Base-by-base conservation (phyloP, 179 eudicot species). In the Drosera spatulata region DNA sequence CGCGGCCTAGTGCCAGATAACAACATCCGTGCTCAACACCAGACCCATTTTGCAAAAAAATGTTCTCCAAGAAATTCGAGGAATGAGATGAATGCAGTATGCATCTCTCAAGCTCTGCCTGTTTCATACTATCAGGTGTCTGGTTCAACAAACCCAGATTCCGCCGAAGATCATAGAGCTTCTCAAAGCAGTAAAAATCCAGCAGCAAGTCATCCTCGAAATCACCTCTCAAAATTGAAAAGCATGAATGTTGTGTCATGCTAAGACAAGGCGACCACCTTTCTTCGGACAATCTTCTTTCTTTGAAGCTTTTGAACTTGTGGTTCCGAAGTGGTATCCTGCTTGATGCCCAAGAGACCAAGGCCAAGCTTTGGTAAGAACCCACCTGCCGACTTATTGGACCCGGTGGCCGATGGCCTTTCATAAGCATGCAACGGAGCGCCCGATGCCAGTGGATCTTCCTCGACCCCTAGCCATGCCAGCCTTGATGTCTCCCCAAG, bases 391-490 rank as follows among this genome's bases (percentile, higher is more conserved):
- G 80, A 79, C 59, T 81, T 66, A 50, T 80, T 77, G 39, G 79
- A 55, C 22, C 39, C 67, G 6, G 85, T 64, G 64, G 79, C 85
- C 2, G 90, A 58, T 6, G 86, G 74, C 70, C 96, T 78, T 52
- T 69, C 82, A 69, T 86, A 89, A 33, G 81, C 89, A 65, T 68
- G 88, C 69, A 82, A 66, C 51, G 79, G 75, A 69, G 70, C 73
- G 39, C 78, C 95, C 44, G 98, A 84, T 58, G 76, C 85, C 52
- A 88, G 84, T 10, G 90, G 96, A 66, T 89, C 96, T 44, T 75
- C 88, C 71, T 93, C 99, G n/a, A 89, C 72, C 45, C 95, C 91
- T 14, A 93, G 84, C 99, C 97, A 89, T 61, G 91, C 95, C 68
- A 78, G 37, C 71, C 88, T 81, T 11, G 94, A 94, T 61, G 80